phyloP scores from a whole-genome alignment of 225 moss, liverwort and hornwort genomes.

The Marchantia paleacea region DNA sequence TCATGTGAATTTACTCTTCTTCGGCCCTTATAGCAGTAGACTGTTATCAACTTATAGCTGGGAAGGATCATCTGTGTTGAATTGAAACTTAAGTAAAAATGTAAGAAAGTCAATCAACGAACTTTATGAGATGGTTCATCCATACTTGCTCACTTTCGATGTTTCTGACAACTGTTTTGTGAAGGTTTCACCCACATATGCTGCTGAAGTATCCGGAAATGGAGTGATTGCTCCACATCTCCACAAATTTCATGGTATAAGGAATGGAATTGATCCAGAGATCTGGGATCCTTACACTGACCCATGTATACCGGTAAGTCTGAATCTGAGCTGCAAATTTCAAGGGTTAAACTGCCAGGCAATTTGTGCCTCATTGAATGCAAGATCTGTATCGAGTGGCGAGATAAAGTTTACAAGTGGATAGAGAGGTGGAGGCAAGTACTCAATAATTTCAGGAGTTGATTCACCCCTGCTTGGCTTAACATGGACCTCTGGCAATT shows the following conservation, averaged over 20 bases:
- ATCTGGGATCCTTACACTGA: slow-evolving; percentile 48
- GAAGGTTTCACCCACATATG: slow-evolving; percentile 51
- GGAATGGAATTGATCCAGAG: slow-evolving; percentile 47
- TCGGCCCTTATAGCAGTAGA: background rate
- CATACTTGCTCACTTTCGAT: background rate
- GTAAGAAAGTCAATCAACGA: background rate
- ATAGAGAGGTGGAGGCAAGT: background rate
- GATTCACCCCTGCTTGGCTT: no score
- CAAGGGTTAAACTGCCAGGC: no score
- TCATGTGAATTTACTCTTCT: background rate
- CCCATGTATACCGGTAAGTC: slow-evolving; percentile 36
- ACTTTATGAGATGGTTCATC: background rate
- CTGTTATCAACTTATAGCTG: background rate
- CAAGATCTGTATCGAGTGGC: background rate
- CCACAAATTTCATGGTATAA: slow-evolving; percentile 43
- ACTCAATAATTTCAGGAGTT: background rate
- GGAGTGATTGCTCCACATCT: slow-evolving; percentile 41
- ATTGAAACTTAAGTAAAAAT: background rate
- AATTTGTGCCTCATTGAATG: no score
- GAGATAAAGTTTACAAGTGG: background rate
- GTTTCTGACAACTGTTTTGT: background rate
- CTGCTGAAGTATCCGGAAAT: slow-evolving; percentile 32
- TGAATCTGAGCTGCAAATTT: background rate
- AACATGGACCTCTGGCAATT: no score
- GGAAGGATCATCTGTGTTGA: background rate